Evolutionary conservation across 1,284 basidiomycete genomes (phyloP), one percentile per base, ranked within the genome.

Genomic region (Trichosporon coremiiforme): DNA sequence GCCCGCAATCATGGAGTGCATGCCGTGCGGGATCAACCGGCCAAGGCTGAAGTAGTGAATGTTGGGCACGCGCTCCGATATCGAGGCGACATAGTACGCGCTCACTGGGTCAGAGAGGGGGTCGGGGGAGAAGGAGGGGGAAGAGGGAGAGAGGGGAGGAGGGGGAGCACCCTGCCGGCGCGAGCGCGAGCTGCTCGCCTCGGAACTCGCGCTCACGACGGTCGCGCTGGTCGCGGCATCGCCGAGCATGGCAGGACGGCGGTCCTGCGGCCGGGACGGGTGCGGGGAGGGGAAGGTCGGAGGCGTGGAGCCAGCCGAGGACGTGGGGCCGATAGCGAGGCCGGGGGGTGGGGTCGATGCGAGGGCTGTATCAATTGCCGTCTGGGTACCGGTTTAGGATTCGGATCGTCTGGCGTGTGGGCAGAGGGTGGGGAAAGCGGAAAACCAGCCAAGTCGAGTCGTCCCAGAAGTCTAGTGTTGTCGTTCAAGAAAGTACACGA

Each of bases 1-100:
- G 20, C 87, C 87, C 1, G 86, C 83, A 4, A 84, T 74, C 82
- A 86, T 85, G 29, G 83, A 84, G 72, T 83, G 82, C 63, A 83
- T 77, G 50, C 75, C 70, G 3, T 70, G 69, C 8, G 83, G 82
- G 9, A 84, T 45, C 20, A 60, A 10, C 31, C 17, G 29, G 57
- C 57, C 36, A 17, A 67, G 57, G 60, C 67, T 63, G 38, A 31
- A 4, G 15, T 33, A 31, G 57, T 60, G 57, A 12, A 33, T 25
- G 31, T 60, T 20, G 47, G 50, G 55, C 20, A 57, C 57, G 12
- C 22, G 15, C 36, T 35, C 66, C 36, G 45, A 69, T 57, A 53
- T 38, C 29, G 66, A 70, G 13, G 38, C 7, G 60, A 31, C n/a
- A 65, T 20, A 53, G 47, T 53, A 53, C 6, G 20, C 9, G 47